phyloP scores from a whole-genome alignment of 2,329 filamentous ascomycete genomes.

The Microdochium paspali region DNA sequence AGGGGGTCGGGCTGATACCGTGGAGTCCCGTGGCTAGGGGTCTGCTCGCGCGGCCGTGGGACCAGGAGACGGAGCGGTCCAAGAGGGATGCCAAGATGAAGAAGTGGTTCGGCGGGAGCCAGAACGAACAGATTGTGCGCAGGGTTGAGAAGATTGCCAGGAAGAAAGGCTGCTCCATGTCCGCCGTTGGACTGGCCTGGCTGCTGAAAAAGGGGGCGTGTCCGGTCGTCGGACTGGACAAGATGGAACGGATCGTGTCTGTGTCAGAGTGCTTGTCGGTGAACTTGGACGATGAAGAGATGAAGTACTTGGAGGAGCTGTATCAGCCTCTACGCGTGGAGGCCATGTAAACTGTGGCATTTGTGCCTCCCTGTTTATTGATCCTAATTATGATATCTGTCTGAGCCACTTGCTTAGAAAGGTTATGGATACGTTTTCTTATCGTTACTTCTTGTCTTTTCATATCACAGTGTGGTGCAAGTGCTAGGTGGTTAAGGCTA shows the following conservation, averaged over 20 bases:
- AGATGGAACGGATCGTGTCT: not conserved
- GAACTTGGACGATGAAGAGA: not conserved
- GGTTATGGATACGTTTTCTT: no score
- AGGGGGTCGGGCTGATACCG: slow-evolving; percentile 25
- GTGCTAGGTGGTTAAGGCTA: no score
- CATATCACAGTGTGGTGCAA: no score
- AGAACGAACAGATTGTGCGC: slow-evolving; percentile 22
- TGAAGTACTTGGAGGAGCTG: not conserved
- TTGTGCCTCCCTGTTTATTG: not conserved
- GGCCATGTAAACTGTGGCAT: not conserved
- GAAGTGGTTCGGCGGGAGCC: slow-evolving; percentile 26
- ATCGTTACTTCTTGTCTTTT: no score
- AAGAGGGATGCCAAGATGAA: slow-evolving; percentile 23
- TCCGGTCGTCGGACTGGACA: not conserved
- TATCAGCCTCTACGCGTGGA: not conserved
- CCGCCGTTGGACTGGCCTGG: not conserved
- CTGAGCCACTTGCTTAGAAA: no score
- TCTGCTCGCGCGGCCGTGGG: slow-evolving; percentile 16
- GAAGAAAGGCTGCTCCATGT: not conserved
- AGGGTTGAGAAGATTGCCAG: not conserved
- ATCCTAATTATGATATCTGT: not conserved
- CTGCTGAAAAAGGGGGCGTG: not conserved
- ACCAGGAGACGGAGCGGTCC: slow-evolving; percentile 8
- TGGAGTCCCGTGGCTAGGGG: slow-evolving; percentile 12
- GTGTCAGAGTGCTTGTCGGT: not conserved